Evolutionary conservation across 371 early-diverging fungal genomes (phyloP).

Genomic region (Batkoa obscura): DNA sequence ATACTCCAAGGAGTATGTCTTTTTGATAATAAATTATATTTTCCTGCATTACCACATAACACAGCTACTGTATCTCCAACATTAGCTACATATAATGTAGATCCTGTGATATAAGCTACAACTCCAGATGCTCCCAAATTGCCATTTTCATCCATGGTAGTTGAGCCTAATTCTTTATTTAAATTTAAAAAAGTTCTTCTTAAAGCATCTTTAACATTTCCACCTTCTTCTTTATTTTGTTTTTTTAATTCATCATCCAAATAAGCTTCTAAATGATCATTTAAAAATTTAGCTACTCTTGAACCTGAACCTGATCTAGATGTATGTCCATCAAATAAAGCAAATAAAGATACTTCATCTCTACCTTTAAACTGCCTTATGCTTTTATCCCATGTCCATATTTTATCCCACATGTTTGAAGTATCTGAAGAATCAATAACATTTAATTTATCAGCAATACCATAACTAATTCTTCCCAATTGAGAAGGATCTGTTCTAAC

Average conservation of each 20-base stretch:
- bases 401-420: conserved; percentile 58
- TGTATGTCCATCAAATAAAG: conserved; percentile 61
- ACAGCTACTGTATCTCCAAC: conserved; percentile 84
- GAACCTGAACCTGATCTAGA: conserved; percentile 22
- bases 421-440: conserved; percentile 18
- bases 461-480: conserved; percentile 63
- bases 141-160: conserved; percentile 19
- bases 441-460: conserved; percentile 71
- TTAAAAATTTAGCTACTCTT: conserved; percentile 44
- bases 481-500: conserved; percentile 70
- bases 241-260: conserved; percentile 42
- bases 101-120: conserved; percentile 64
- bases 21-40: conserved; percentile 46
- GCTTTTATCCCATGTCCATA: too few relatives aligned
- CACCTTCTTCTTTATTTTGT: conserved; percentile 17
- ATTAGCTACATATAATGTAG: conserved; percentile 67
- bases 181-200: conserved; percentile 54
- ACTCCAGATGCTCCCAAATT: conserved; percentile 45
- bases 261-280: conserved; percentile 39
- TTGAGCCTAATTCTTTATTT: conserved; percentile 48
- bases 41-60: conserved; percentile 53
- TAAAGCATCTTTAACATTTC: conserved; percentile 33
- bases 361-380: conserved; percentile 52
- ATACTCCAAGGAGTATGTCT: conserved; percentile 52
- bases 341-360: conserved; percentile 79